Evolutionary conservation across 2,329 filamentous ascomycete species (phyloP), one percentile per base, ranked within the genome.

Genomic region (Tothia fuscella): DNA sequence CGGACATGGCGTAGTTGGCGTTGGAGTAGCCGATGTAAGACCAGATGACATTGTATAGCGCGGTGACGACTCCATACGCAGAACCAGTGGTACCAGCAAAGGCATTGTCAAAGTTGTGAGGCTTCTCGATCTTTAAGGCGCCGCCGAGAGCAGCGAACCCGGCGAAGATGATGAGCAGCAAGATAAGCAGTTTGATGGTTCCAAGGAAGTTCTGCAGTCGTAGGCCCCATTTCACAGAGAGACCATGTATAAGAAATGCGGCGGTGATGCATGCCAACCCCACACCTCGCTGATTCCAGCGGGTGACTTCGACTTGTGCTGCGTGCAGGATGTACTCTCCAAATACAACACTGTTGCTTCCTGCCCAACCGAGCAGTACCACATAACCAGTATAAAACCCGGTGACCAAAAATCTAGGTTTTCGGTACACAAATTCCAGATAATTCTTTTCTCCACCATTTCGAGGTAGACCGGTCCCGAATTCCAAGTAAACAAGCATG

Each of bases 21-120:
- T 76, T 77, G 50, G 76, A 72, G 74, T 74, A 80, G 3, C 75
- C 75, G 49, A 72, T 74, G 59, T 76, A 78, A 54, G 79, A 75
- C 40, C 76, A 76, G 43, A 73, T 70, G 3, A 79, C 64, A 46
- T 76, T 76, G 56, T 78, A 78, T 45, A 69, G 68, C 4, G 58
- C 63, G 0, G 61, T 60, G 9, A 36, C 26, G 22, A n/a, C n/a
- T n/a, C n/a, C 30, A 32, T 32, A 32, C 14, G 30, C 30, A 17
- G 20, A 14, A 16, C 37, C 40, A 0, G 63, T 55, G 1, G 57
- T 67, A 2, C 72, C 72, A n/a, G 61, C 59, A 43, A 77, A 79
- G 0, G 74, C 56, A 48, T 76, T 58, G 5, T 57, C 56, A 52
- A 77, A 80, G 50, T 78, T 78, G 3, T 55, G 56, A 0, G 75